These are phyloP conservation scores for Scenedesmus sp. DNA, from an alignment of 163 green algal species.

Conservation along the genomic window DNA sequence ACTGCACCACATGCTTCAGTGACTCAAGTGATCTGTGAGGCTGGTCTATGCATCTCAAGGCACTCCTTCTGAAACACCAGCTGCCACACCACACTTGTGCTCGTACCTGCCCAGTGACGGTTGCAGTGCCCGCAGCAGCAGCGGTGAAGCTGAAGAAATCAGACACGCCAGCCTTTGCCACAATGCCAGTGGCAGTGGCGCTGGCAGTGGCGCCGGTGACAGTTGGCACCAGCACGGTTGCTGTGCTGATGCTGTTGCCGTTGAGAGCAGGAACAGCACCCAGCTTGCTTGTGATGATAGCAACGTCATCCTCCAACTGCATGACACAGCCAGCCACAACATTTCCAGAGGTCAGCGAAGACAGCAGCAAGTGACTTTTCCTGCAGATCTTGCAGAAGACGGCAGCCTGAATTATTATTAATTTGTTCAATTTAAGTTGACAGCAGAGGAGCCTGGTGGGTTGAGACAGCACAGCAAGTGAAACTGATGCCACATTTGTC, in stretches of 20 bases:
- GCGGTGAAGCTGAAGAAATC: background rate
- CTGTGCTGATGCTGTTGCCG: constrained; percentile 25
- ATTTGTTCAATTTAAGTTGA: too few species aligned
- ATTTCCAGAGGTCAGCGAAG: background rate
- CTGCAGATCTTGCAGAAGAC: too few species aligned
- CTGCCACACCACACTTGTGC: background rate
- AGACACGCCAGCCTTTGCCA: background rate
- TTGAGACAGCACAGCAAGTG: too few species aligned
- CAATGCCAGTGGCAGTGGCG: background rate
- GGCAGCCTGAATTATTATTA: too few species aligned
- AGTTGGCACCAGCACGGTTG: background rate
- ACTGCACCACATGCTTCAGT: too few species aligned
- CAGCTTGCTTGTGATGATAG: background rate
- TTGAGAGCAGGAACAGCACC: background rate
- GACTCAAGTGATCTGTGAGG: too few species aligned
- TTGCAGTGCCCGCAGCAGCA: background rate
- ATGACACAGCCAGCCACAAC: background rate
- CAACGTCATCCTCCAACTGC: constrained; percentile 30
- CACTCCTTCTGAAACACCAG: too few species aligned
- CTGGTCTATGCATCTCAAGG: too few species aligned
- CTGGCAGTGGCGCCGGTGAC: background rate
- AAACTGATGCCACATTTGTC: too few species aligned
- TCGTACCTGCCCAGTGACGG: background rate
- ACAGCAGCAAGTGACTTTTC: background rate
- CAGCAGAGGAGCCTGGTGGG: too few species aligned